Conservation (phyloP, 192 early-diverging fungal species). For the Rhizoclosmatium sp. region DNA sequence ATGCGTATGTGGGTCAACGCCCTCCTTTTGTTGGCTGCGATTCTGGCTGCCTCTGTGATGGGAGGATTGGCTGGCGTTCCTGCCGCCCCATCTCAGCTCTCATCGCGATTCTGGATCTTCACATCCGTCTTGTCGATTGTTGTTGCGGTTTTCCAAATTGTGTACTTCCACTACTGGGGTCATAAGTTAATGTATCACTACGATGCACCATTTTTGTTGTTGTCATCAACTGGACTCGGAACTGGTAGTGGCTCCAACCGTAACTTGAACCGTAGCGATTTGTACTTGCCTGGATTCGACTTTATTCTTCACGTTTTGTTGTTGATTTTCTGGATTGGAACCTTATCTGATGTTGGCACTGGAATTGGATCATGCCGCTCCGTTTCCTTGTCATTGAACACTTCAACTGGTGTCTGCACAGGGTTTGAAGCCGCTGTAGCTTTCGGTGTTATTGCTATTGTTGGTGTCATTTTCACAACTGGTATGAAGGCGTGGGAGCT, state of each 20-base stretch:
- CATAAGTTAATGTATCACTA: slow-evolving; percentile 28
- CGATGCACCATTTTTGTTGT: slow-evolving; percentile 26
- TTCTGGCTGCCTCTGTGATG: background rate
- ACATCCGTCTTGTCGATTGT: background rate
- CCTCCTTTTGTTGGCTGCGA: background rate
- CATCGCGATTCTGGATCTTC: slow-evolving; percentile 17
- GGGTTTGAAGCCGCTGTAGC: slow-evolving; percentile 23
- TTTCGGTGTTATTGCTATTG: slow-evolving; percentile 24
- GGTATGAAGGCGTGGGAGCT: slow-evolving; percentile 34
- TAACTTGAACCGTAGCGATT: background rate
- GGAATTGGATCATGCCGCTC: slow-evolving; percentile 25
- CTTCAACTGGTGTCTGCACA: slow-evolving; percentile 14
- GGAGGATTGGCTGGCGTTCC: background rate
- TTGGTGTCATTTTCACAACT: slow-evolving; percentile 12
- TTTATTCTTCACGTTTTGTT: background rate
- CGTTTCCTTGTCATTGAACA: background rate
- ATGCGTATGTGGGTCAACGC: slow-evolving; percentile 15
- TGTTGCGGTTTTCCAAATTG: background rate
- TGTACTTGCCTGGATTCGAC: background rate
- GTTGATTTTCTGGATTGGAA: slow-evolving; percentile 31
- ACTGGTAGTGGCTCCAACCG: background rate
- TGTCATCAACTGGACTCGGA: background rate
- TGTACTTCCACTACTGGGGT: background rate
- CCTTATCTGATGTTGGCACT: slow-evolving; percentile 21
- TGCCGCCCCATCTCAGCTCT: slow-evolving; percentile 1